Base-by-base conservation (phyloP, 129 eudicot species). In the Glebionis coronaria region DNA sequence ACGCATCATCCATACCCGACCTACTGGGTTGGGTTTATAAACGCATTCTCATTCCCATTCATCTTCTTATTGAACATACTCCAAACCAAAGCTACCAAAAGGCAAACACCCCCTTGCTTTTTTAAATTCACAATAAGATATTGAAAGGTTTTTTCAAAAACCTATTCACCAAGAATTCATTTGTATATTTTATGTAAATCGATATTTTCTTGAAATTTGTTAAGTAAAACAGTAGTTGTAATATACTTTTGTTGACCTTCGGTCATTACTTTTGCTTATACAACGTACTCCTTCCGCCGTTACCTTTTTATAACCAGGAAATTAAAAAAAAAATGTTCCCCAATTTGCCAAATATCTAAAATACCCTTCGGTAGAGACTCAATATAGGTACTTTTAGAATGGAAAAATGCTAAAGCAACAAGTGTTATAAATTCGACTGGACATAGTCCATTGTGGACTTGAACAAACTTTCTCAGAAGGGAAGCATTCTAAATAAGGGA, bases 361-460 rank as follows among this genome's bases (percentile, higher is more conserved):
- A 52, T 16, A 51, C 44, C 14, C 62, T 56, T 38, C 47, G 8
- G 18, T 20, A 27, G 23, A 54, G 29, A 54, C n/a, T 8, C 20
- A 18, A 54, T 9, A 61, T n/a, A 72, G 29, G 69, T 10, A 40
- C 52, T 52, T 40, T 60, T 55, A 12, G 12, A 53, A 3, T 68
- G 14, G 19, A 70, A 45, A 56, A 42, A 13, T 23, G 50, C 21
- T 4, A 70, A 27, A 46, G 59, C 16, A 42, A 11, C 7, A 25
- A 3, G 10, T 6, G 4, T 55, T 56, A 10, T 23, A 9, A 72
- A 2, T 4, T 44, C 35, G 21, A 14, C n/a, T 3, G 52, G 29
- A 55, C 7, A 18, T 56, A 31, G 42, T 8, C 42, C 42, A 35
- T 35, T 35, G 42, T 35, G 42, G 42, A 35, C 42, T 7, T 35